A percentile compares a stretch with the other conserved stretches of the same genome.
These are phyloP conservation scores for Heracleum sosnowskyi DNA, from an alignment of 129 eudicot species.

Conservation along the genomic window DNA sequence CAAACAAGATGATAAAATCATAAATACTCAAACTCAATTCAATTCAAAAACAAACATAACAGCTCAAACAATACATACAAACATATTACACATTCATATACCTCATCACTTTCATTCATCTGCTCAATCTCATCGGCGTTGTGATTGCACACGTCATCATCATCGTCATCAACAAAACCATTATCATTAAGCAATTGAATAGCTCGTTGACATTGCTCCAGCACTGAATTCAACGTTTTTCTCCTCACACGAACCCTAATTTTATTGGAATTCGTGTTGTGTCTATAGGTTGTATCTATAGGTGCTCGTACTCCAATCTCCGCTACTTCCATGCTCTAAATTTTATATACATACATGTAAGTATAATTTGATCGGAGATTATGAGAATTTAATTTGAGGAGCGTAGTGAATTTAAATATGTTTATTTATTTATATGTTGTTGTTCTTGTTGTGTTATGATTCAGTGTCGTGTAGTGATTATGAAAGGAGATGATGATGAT, in stretches of 20 bases:
- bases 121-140: conserved; percentile 1
- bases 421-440: background rate
- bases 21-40: background rate
- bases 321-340: conserved; percentile 8
- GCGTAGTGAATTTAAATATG: background rate
- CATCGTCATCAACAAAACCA: conserved; percentile 39
- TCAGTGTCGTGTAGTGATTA: background rate
- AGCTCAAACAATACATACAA: background rate
- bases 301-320: background rate
- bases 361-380: background rate
- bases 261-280: conserved; percentile 21
- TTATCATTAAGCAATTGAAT: conserved; percentile 56
- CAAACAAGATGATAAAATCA: background rate
- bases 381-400: background rate
- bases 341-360: background rate
- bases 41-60: background rate
- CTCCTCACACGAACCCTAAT: conserved; percentile 60
- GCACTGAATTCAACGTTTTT: conserved; percentile 72
- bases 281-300: background rate
- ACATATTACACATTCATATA: background rate
- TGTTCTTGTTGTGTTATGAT: background rate
- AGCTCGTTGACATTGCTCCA: conserved; percentile 78
- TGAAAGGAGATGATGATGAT: background rate
- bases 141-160: background rate
- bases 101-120: conserved; percentile 34